Evolutionary conservation across 257 asterid species (phyloP).

Genomic region (Fraxinus cuspidata): DNA sequence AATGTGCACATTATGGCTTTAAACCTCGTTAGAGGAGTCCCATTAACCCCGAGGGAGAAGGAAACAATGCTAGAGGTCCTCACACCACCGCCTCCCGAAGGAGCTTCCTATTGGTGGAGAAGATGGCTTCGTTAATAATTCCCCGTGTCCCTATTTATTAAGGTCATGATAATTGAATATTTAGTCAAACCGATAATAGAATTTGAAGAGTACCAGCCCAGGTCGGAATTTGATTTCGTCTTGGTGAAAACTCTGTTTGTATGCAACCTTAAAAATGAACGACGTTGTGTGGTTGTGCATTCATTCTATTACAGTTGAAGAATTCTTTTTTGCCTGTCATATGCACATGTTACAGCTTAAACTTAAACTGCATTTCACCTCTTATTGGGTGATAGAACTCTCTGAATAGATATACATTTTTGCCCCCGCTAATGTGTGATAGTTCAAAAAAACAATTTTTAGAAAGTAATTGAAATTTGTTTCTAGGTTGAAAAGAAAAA

Average conservation of each 20-base stretch:
- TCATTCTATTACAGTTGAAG: not conserved
- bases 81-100: conserved; percentile 65
- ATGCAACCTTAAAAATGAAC: not conserved
- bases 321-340: too few relatives aligned
- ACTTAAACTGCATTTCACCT: too few relatives aligned
- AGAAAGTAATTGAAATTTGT: too few relatives aligned
- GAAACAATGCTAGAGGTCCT: conserved; percentile 84
- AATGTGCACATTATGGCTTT: conserved; percentile 87
- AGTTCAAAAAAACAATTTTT: too few relatives aligned
- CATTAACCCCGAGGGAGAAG: conserved; percentile 84
- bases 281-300: not conserved
- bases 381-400: too few relatives aligned
- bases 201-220: not conserved
- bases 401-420: too few relatives aligned
- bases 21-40: conserved; percentile 82
- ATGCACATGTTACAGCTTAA: too few relatives aligned
- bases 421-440: too few relatives aligned
- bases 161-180: not conserved
- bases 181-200: not conserved
- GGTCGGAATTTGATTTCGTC: not conserved
- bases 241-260: not conserved
- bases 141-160: not conserved
- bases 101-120: conserved; percentile 64
- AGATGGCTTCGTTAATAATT: conserved; percentile 44
- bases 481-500: too few relatives aligned